Conservation (phyloP, 2,329 filamentous ascomycete species). For the Ceratocystis destructans region DNA sequence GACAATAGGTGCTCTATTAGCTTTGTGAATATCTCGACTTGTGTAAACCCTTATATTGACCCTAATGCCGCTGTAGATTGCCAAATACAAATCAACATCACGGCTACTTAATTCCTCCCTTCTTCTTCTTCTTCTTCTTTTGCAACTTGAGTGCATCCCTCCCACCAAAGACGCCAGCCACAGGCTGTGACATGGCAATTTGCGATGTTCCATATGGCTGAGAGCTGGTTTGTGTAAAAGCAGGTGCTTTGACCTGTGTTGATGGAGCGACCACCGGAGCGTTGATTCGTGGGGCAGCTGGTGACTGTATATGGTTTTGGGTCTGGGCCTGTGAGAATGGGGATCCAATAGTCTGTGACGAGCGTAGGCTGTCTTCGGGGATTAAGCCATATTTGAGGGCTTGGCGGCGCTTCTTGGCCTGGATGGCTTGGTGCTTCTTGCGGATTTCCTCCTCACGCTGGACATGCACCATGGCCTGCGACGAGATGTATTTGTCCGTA, state of each 20-base stretch:
- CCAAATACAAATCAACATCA: background rate
- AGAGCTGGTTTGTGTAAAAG: conserved; percentile 5
- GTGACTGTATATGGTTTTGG: conserved; percentile 21
- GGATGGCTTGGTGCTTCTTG: conserved; percentile 14
- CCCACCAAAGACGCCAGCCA: conserved; percentile 34
- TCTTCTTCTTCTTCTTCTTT: conserved; percentile 34
- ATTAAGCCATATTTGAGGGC: conserved; percentile 14
- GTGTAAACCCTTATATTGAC: conserved; percentile 9
- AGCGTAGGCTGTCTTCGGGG: conserved; percentile 4
- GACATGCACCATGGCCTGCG: conserved; percentile 4
- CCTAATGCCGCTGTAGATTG: background rate
- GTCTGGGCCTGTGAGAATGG: conserved; percentile 20
- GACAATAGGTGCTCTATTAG: too few species aligned
- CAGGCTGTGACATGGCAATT: conserved; percentile 34
- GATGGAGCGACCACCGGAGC: background rate
- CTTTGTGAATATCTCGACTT: background rate
- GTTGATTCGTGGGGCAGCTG: conserved; percentile 25
- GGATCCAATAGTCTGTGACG: conserved; percentile 18
- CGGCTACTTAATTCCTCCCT: conserved; percentile 30
- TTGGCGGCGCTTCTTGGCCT: conserved; percentile 16
- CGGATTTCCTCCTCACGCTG: conserved; percentile 12
- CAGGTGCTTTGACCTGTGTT: background rate
- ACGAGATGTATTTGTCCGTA: conserved; percentile 28
- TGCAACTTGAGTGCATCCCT: conserved; percentile 23
- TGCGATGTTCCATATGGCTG: conserved; percentile 15